These are phyloP conservation scores for Aspergillus caelatus DNA, from an alignment of 2,329 filamentous ascomycete genomes.

Conservation along the genomic window DNA sequence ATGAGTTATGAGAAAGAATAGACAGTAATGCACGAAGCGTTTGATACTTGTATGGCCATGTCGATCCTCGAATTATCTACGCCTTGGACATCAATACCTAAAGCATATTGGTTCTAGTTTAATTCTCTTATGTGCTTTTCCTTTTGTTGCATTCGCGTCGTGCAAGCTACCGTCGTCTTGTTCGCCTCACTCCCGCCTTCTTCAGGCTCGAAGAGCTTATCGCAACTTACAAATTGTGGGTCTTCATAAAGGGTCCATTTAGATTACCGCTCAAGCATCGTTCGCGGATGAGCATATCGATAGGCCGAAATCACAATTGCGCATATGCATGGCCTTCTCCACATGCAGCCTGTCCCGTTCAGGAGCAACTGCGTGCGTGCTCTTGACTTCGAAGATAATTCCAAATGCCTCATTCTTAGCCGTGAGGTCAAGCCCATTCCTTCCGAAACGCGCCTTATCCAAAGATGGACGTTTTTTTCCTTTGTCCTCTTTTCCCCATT, in stretches of 20 bases:
- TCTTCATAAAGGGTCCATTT: not conserved
- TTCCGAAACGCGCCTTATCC: not conserved
- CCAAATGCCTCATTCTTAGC: not conserved
- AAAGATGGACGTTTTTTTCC: not conserved
- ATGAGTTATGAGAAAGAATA: slow-evolving; percentile 45
- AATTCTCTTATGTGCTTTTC: not conserved
- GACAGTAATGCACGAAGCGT: slow-evolving; percentile 36
- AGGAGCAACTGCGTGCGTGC: not conserved
- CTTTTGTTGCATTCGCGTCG: not conserved
- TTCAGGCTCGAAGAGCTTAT: slow-evolving; percentile 5
- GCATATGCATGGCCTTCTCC: slow-evolving; percentile 1
- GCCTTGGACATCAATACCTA: not conserved
- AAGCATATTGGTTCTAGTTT: not conserved
- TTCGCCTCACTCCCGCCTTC: slow-evolving; percentile 18
- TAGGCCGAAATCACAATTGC: not conserved
- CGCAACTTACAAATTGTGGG: not conserved
- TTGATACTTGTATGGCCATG: slow-evolving; percentile 14
- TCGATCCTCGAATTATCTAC: slow-evolving; percentile 3
- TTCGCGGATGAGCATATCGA: not conserved
- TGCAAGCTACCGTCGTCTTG: not conserved
- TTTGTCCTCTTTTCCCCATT: not conserved
- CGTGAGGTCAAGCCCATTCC: too few species aligned
- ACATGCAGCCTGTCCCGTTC: slow-evolving; percentile 6
- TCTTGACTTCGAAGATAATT: not conserved
- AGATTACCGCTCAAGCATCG: not conserved